Percentiles rank a stretch among this genome's conserved stretches.
Conservation (phyloP, 2,329 filamentous ascomycete species). For the Cladophialophora carrionii region DNA sequence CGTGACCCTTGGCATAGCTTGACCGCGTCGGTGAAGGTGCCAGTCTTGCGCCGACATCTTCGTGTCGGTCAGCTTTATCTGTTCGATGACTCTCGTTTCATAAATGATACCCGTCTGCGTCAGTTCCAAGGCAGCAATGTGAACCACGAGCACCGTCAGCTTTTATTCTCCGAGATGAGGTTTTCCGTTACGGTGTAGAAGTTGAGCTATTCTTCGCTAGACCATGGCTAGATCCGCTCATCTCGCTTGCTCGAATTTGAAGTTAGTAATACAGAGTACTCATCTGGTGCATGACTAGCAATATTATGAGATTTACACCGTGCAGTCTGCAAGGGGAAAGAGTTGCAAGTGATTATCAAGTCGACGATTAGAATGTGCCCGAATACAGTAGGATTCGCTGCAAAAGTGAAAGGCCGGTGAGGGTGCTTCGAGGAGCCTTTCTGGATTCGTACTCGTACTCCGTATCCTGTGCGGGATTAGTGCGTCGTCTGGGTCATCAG, state of each 20-base stretch:
- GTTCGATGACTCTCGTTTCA: constrained; percentile 15
- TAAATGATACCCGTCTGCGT: not conserved
- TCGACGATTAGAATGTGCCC: not conserved
- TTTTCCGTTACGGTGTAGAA: not conserved
- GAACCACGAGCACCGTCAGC: not conserved
- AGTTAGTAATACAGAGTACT: not conserved
- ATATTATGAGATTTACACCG: not conserved
- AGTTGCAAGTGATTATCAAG: not conserved
- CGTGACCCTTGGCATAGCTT: not conserved
- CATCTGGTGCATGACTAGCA: not conserved
- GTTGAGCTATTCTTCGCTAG: not conserved
- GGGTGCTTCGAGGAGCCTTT: not conserved
- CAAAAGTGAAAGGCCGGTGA: not conserved
- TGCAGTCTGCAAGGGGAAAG: not conserved
- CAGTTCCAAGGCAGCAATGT: not conserved
- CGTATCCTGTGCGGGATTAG: too few species aligned
- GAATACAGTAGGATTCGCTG: not conserved
- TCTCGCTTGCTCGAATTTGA: not conserved
- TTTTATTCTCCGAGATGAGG: constrained; percentile 11
- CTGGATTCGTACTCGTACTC: not conserved
- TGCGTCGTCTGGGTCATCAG: not conserved
- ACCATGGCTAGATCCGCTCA: constrained; percentile 4
- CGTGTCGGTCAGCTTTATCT: not conserved
- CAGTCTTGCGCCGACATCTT: not conserved
- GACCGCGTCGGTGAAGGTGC: not conserved